Conservation (phyloP, 2,329 filamentous ascomycete genomes). For the Pestalotiopsis sp. region DNA sequence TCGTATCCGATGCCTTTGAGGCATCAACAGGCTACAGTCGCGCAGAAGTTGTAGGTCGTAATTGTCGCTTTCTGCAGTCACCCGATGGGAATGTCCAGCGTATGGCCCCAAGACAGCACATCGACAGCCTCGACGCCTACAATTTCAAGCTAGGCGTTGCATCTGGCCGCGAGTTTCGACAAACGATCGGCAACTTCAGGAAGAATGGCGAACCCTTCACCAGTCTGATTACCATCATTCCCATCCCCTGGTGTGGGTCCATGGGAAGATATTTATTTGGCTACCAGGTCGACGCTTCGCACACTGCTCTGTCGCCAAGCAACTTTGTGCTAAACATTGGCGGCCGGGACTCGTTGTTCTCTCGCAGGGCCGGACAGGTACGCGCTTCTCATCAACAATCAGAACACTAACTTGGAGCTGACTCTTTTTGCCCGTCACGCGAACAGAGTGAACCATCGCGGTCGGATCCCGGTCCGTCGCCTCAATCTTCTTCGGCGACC, state of each 20-base stretch:
- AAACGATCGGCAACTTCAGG: slow-evolving; percentile 88
- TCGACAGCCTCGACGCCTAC: slow-evolving; percentile 78
- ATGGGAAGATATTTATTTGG: slow-evolving; percentile 82
- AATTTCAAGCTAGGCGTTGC: slow-evolving; percentile 79
- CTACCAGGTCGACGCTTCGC: slow-evolving; percentile 79
- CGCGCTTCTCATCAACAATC: slow-evolving; percentile 75
- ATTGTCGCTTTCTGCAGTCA: slow-evolving; percentile 90
- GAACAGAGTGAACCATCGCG: background rate
- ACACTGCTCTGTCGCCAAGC: background rate
- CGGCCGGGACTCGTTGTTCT: background rate
- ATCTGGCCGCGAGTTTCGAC: slow-evolving; percentile 74
- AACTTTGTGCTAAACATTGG: background rate
- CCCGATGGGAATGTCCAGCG: slow-evolving; percentile 79
- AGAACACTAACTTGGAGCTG: slow-evolving; percentile 34
- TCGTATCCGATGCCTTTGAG: slow-evolving; percentile 90
- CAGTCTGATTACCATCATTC: slow-evolving; percentile 90
- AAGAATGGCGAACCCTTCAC: slow-evolving; percentile 91
- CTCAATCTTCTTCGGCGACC: background rate
- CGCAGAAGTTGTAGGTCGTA: slow-evolving; percentile 84
- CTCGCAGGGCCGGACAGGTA: background rate
- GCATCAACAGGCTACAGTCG: slow-evolving; percentile 87
- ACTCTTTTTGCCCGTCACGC: background rate
- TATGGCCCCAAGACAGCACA: slow-evolving; percentile 77
- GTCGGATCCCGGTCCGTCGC: background rate
- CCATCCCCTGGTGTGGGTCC: slow-evolving; percentile 72